Percentiles rank a stretch among this genome's conserved stretches.
phyloP scores from a whole-genome alignment of 441 rosid genomes.

The Croton setiger region DNA sequence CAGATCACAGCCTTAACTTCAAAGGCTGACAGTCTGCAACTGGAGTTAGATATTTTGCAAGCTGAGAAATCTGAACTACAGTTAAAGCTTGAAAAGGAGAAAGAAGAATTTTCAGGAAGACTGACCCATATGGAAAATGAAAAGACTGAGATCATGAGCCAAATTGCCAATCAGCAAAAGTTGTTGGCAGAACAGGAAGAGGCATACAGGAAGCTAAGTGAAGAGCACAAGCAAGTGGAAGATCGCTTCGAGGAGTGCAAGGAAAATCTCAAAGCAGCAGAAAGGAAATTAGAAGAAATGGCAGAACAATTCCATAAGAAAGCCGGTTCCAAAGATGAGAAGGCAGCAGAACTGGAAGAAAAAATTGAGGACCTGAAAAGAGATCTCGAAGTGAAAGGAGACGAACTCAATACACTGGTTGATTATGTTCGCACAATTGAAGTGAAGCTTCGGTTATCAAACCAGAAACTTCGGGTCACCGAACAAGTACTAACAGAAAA shows the following conservation, averaged over 20 bases:
- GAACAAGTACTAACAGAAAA: conserved; percentile 76
- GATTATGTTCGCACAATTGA: conserved; percentile 62
- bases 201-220: conserved; percentile 40
- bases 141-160: conserved; percentile 33
- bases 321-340: conserved; percentile 37
- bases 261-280: conserved; percentile 50
- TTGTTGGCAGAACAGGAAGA: conserved; percentile 50
- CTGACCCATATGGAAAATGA: conserved; percentile 33
- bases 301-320: conserved; percentile 46
- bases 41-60: conserved; percentile 44
- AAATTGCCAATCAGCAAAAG: conserved; percentile 50
- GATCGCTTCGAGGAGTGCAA: conserved; percentile 50
- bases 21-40: conserved; percentile 38
- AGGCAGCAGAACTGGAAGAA: conserved; percentile 50
- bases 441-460: conserved; percentile 83
- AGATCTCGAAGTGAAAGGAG: conserved; percentile 75
- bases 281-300: conserved; percentile 57
- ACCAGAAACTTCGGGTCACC: conserved; percentile 92
- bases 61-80: conserved; percentile 40
- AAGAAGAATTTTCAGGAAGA: conserved; percentile 41
- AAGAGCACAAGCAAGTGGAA: conserved; percentile 52
- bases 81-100: conserved; percentile 48
- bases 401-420: conserved; percentile 48
- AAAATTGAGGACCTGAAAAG: conserved; percentile 57
- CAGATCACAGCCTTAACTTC: conserved; percentile 32